Conservation (phyloP, 2,329 filamentous ascomycete species). For the Fusarium sp. region DNA sequence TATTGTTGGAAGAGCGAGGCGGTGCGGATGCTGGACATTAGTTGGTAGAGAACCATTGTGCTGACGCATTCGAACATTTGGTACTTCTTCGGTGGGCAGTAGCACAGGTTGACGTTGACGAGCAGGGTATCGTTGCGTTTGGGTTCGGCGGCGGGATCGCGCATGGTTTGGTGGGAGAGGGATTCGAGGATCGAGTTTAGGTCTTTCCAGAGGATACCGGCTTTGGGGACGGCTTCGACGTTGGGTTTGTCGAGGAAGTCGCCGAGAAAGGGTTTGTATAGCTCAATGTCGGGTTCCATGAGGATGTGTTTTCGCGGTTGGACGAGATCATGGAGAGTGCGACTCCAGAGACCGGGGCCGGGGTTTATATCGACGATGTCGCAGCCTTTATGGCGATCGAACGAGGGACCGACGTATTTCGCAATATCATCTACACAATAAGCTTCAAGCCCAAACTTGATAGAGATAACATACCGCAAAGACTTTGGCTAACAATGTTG, state of each 20-base stretch:
- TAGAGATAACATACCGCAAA: conserved; percentile 57
- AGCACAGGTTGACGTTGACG: conserved; percentile 74
- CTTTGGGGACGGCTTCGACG: conserved; percentile 64
- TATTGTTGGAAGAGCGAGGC: conserved; percentile 76
- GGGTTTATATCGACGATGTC: conserved; percentile 91
- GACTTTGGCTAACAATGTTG: conserved; percentile 63
- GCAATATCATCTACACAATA: conserved; percentile 72
- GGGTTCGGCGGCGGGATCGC: conserved; percentile 54
- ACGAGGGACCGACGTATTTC: conserved; percentile 73
- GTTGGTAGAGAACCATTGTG: conserved; percentile 69
- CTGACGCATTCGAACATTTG: conserved; percentile 67
- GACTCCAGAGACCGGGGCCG: conserved; percentile 81
- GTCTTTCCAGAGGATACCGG: conserved; percentile 70
- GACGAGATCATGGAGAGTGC: conserved; percentile 78
- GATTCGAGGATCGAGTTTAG: conserved; percentile 64
- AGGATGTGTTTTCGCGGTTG: conserved; percentile 86
- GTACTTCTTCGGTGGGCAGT: conserved; percentile 63
- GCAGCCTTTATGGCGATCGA: conserved; percentile 79
- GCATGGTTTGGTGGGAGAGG: conserved; percentile 66
- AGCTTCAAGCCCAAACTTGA: background rate
- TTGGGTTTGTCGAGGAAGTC: conserved; percentile 64
- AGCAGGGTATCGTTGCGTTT: conserved; percentile 78
- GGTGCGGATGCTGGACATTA: conserved; percentile 68
- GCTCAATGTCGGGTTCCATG: conserved; percentile 74
- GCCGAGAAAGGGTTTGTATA: conserved; percentile 71